Conservation (phyloP, 768 basidiomycete genomes). For the Amanita brunnescens region DNA sequence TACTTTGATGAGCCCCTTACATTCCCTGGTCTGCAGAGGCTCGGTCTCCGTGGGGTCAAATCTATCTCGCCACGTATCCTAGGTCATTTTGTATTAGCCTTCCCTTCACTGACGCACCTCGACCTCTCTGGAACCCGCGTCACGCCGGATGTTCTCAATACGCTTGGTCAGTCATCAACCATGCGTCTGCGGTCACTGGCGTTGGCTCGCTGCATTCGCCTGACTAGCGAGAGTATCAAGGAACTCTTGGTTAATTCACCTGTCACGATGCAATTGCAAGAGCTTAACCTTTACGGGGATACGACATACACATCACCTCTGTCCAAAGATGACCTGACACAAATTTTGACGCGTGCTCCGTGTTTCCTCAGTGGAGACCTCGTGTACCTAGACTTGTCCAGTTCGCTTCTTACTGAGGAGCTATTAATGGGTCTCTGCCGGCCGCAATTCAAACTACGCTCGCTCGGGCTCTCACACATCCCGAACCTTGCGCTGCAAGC, state of each 20-base stretch:
- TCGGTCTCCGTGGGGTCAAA: conserved; percentile 77
- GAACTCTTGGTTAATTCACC: conserved; percentile 64
- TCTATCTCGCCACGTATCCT: conserved; percentile 64
- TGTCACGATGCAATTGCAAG: conserved; percentile 50
- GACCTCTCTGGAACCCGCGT: conserved; percentile 88
- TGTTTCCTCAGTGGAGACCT: conserved; percentile 71
- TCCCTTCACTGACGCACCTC: conserved; percentile 82
- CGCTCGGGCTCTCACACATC: conserved; percentile 86
- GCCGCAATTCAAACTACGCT: conserved; percentile 68
- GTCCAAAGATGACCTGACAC: conserved; percentile 50
- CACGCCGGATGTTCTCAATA: conserved; percentile 62
- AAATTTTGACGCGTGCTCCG: conserved; percentile 66
- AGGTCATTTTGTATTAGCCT: conserved; percentile 66
- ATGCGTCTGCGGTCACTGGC: conserved; percentile 72
- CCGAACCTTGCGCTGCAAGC: conserved; percentile 55
- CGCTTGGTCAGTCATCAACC: conserved; percentile 54
- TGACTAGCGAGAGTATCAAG: conserved; percentile 73
- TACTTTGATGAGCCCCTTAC: conserved; percentile 42
- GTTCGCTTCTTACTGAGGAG: conserved; percentile 57
- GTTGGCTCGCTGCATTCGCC: conserved; percentile 75
- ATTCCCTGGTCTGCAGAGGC: conserved; percentile 66
- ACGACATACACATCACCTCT: conserved; percentile 73
- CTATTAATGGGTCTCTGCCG: conserved; percentile 45
- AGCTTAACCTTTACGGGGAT: conserved; percentile 88
- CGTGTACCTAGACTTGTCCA: conserved; percentile 86